Evolutionary conservation across 1,139 yeast genomes (phyloP).

Genomic region (Petasospora rhodanensis): DNA sequence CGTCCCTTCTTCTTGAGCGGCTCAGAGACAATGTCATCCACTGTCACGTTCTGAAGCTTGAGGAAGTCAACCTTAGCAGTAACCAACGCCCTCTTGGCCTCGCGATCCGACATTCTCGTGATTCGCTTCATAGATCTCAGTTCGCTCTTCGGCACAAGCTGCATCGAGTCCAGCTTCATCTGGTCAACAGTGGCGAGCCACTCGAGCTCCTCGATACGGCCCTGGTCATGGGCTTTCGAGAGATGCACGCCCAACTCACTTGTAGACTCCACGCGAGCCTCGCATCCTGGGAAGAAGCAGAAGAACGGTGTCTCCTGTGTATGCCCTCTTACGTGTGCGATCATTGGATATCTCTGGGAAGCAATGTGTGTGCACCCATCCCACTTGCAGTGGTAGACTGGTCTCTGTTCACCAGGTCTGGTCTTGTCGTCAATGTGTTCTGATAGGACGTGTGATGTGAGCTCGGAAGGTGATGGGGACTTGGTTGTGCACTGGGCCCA

Average conservation of each 20-base stretch:
- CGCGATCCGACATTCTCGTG: constrained; percentile 7
- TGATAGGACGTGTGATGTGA: constrained; percentile 25
- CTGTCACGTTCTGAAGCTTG: constrained; percentile 20
- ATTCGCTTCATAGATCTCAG: constrained; percentile 11
- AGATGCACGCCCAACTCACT: constrained; percentile 65
- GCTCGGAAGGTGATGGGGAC: not conserved
- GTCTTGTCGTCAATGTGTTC: constrained; percentile 34
- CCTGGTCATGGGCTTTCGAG: constrained; percentile 16
- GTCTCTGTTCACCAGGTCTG: not conserved
- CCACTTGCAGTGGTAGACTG: constrained; percentile 48
- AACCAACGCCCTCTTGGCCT: too few relatives aligned
- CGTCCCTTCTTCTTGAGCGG: constrained; percentile 23
- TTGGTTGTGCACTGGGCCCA: constrained; percentile 6
- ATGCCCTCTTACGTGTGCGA: constrained; percentile 61
- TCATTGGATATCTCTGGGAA: constrained; percentile 54
- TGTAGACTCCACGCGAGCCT: constrained; percentile 51
- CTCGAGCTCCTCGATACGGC: constrained; percentile 6
- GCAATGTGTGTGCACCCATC: constrained; percentile 53
- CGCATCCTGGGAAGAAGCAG: constrained; percentile 70
- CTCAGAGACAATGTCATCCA: constrained; percentile 22
- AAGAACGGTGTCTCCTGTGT: constrained; percentile 65
- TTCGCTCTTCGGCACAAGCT: constrained; percentile 6
- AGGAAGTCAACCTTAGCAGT: constrained; percentile 23
- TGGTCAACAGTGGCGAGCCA: constrained; percentile 11
- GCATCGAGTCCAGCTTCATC: constrained; percentile 7